phyloP scores from a whole-genome alignment of 73 alveolate species.

The Durusdinium trenchii region DNA sequence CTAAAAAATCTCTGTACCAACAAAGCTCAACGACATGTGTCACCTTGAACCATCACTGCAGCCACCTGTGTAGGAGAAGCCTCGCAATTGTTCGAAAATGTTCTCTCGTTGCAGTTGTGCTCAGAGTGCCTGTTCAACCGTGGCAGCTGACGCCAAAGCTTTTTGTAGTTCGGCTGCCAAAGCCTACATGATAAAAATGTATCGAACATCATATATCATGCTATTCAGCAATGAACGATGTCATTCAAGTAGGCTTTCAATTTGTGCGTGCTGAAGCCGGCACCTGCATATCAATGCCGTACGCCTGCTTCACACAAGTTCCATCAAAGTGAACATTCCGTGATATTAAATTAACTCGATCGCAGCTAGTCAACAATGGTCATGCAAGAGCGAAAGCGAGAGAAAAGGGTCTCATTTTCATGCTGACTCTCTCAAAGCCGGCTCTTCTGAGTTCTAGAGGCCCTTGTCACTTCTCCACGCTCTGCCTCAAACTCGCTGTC shows the following conservation, averaged over 20 bases:
- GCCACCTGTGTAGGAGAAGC: slow-evolving; percentile 52
- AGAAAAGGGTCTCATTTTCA: background rate
- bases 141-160: slow-evolving; percentile 65
- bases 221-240: no score
- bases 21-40: background rate
- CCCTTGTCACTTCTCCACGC: slow-evolving; percentile 13
- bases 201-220: no score
- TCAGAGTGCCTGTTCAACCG: slow-evolving; percentile 49
- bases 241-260: background rate
- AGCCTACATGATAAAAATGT: slow-evolving; percentile 1
- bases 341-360: background rate
- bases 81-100: background rate
- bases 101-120: background rate
- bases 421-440: background rate
- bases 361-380: background rate
- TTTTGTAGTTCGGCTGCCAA: slow-evolving; percentile 55
- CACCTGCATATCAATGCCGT: slow-evolving; percentile 75
- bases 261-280: background rate
- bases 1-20: no score
- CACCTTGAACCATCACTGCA: slow-evolving; percentile 74
- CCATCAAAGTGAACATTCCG: background rate
- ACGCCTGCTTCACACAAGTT: background rate
- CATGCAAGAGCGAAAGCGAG: background rate
- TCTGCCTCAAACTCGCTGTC: slow-evolving; percentile 15
- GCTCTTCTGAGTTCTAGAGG: slow-evolving; percentile 13